Base-by-base conservation (phyloP, 768 basidiomycete species). In the Hygrophorus russula region DNA sequence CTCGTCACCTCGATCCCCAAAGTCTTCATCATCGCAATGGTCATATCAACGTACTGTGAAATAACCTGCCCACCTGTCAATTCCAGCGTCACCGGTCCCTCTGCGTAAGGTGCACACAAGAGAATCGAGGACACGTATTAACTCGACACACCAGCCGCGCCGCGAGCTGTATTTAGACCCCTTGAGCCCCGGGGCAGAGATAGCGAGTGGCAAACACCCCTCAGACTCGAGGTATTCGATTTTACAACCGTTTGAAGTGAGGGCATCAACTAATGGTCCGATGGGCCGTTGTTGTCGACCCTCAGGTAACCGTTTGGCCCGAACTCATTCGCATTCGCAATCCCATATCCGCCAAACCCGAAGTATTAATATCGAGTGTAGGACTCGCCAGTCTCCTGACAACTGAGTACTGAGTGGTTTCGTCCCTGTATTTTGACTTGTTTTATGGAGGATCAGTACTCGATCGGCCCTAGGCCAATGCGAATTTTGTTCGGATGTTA, bases 1-100 rank as follows among this genome's bases (percentile, higher is more conserved):
- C 94, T 76, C 13, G 64, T 62, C 39, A 91, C 93, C 7, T 69
- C 52, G 48, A 97, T 68, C 3, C 92, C 94, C 58, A 99, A 99
- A 6, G 83, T 77, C 49, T 71, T 71, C 96, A 99, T 98, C 83
- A 99, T 96, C 7, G 91, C 80, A 52, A 96, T 84, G 7, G 96
- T 98, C 96, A 98, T 97, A 65, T 99, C 93, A 61, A 99, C 98
- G 67, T 98, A 99, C 64, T 98, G 94, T 4, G 91, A 96, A 58
- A 99, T 97, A 56, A 98, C 96, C 47, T 87, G 81, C 0, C 91
- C 94, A 9, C 94, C 96, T 0, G 78, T 84, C 48, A 99, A 75
- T 63, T 96, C 85, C 41, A 98, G 80, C 2, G 79, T 81, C 47
- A 96, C 76, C n/a, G 83, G 71, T 55, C 88, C 70, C 20, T 61